Evolutionary conservation across 2,329 filamentous ascomycete species (phyloP), one percentile per base, ranked within the genome.

Genomic region (Penicillium hordei): DNA sequence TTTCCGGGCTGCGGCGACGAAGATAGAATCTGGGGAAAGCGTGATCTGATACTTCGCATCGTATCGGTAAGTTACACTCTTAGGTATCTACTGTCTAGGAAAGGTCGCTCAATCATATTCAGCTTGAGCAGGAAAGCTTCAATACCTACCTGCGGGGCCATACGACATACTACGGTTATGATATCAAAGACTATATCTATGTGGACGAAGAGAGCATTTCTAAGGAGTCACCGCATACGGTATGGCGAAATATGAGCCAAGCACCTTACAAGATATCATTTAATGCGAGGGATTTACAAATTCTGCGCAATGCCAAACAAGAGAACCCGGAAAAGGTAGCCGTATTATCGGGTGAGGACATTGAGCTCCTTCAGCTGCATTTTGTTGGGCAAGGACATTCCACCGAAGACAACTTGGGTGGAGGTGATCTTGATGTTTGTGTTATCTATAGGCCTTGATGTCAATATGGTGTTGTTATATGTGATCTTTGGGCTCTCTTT

Each of bases 151-250:
- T 63, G 31, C 60, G 34, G 33, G 45, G 52, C 10, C 54, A 52
- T n/a, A 56, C 61, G 21, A 57, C 36, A 19, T 63, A 63, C 50
- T 60, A 63, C 50, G 62, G 62, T 43, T 65, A 63, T 36, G 44
- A 63, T 43, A 48, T 34, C 38, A 53, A 43, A 42, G 52, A 59
- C 31, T 48, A 51, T 17, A 34, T 56, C 40, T 56, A 51, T 40
- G 17, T 56, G 17, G 48, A 56, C 40, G 21, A 31, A 39, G 46
- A 46, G 23, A 56, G 39, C 31, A 51, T 56, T 27, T 51, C 31
- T n/a, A 56, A 51, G 48, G 48, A 25, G 13, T 39, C 40, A 40
- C 46, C 46, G 46, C 54, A 56, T 56, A 38, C 23, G 36, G 48
- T 12, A 38, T 45, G 40, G 54, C 54, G 54, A 46, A 46, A 46